Evolutionary conservation across 2,329 filamentous ascomycete species (phyloP).

Genomic region (Talaromyces islandicus): DNA sequence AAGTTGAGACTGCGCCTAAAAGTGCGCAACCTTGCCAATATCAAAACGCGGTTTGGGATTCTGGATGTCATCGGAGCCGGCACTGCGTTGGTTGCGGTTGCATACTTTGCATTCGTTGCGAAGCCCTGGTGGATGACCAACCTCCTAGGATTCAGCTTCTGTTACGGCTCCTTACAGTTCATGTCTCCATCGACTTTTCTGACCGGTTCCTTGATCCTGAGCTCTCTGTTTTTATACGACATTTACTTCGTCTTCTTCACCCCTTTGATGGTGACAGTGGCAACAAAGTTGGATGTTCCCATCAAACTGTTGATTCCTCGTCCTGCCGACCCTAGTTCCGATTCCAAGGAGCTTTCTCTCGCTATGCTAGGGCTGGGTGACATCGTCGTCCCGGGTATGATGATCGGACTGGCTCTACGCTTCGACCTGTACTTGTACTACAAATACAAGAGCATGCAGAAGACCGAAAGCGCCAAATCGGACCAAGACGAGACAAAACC

Average conservation of each 20-base stretch:
- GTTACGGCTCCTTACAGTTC: conserved; percentile 72
- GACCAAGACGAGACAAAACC: conserved; percentile 23
- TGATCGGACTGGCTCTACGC: conserved; percentile 81
- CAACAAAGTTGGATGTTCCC: conserved; percentile 81
- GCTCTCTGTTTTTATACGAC: conserved; percentile 86
- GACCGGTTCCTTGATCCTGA: conserved; percentile 71
- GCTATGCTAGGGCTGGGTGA: conserved; percentile 92
- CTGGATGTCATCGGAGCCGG: conserved; percentile 51
- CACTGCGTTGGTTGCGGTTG: conserved; percentile 48
- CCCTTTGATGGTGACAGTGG: conserved; percentile 57
- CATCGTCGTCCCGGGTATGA: conserved; percentile 84
- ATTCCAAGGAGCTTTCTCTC: conserved; percentile 35
- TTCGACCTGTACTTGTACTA: conserved; percentile 88
- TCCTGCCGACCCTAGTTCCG: conserved; percentile 46
- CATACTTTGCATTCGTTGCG: conserved; percentile 59
- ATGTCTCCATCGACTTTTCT: conserved; percentile 85
- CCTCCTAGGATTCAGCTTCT: conserved; percentile 78
- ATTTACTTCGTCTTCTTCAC: conserved; percentile 63
- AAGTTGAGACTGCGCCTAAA: conserved; percentile 48
- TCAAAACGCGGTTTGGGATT: conserved; percentile 39
- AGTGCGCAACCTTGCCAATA: conserved; percentile 47
- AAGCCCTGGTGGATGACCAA: conserved; percentile 74
- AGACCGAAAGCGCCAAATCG: conserved; percentile 17
- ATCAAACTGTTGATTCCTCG: conserved; percentile 84
- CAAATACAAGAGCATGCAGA: conserved; percentile 54